Base-by-base conservation (phyloP, 495 filamentous ascomycete genomes). In the Viridothelium virens region DNA sequence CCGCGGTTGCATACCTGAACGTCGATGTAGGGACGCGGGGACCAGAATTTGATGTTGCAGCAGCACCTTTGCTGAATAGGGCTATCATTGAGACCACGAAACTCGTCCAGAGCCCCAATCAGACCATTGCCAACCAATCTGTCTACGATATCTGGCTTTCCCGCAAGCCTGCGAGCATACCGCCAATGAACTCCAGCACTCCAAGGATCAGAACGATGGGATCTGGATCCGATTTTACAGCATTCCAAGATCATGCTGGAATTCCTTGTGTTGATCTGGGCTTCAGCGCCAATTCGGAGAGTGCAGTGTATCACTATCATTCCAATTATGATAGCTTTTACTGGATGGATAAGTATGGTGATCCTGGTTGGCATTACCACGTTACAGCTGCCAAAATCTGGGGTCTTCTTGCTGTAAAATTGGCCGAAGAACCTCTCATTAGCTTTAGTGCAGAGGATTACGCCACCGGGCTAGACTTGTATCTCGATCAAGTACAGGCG, bases 31-130 rank as follows among this genome's bases (percentile, higher is more conserved):
- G 82, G 38, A 79, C 84, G 4, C 64, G 73, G 33, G 86, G 87
- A 0, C 77, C 81, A 0, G 37, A 75, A 18, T 85, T 84, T 81
- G 10, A 81, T 82, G 66, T 70, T 33, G 80, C 89, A 11, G 90
- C 88, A 33, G 85, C 89, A 2, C 94, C 94, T 0, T 79, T 97
- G 5, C 80, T 97, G 18, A 87, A 96, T 77, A 83, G 88, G 70
- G 78, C 90, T 25, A 80, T 97, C 41, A 80, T 87, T 67, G 86
- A 90, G 12, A 85, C 86, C 12, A 87, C 90, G 3, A 77, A 80
- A 0, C 73, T 89, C 0, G 86, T 97, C 25, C 85, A 79, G 53
- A 94, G 91, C 0, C 91, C 94, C 0, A 96, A 96, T 73, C 84
- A 79, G 67, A 87, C 86, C 2, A 75, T 85, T 36, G 64, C 77